These are phyloP conservation scores for Kuraishia floccosa DNA, from an alignment of 805 yeast genomes.

Conservation along the genomic window DNA sequence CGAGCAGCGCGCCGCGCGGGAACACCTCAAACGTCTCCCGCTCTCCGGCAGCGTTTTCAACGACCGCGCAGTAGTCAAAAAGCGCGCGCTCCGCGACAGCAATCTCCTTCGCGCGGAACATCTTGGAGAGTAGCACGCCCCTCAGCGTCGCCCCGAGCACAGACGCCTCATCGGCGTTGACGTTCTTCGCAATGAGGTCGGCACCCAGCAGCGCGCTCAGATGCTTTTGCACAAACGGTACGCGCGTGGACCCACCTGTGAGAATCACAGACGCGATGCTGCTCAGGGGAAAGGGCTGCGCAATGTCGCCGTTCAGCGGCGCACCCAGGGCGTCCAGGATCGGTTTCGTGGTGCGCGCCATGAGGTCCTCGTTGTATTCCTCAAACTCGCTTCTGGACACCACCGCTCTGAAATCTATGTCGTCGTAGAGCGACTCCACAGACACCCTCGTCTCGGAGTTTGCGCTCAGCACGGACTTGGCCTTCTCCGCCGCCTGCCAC, in stretches of 20 bases:
- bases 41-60: conserved; percentile 19
- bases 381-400: conserved; percentile 83
- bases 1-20: conserved; percentile 30
- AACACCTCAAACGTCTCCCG: conserved; percentile 25
- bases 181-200: conserved; percentile 61
- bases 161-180: conserved; percentile 93
- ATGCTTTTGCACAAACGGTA: conserved; percentile 72
- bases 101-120: conserved; percentile 54
- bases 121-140: conserved; percentile 64
- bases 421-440: conserved; percentile 65
- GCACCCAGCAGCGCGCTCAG: conserved; percentile 44
- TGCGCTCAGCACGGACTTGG: conserved; percentile 79
- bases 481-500: conserved; percentile 79
- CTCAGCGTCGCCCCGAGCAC: conserved; percentile 83
- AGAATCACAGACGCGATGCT: conserved; percentile 49
- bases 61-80: conserved; percentile 38
- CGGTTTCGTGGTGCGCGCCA: conserved; percentile 40
- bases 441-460: conserved; percentile 70
- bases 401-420: conserved; percentile 56
- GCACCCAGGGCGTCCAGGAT: conserved; percentile 35
- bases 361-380: conserved; percentile 30
- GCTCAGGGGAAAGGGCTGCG: conserved; percentile 7
- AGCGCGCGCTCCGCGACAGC: conserved; percentile 44
- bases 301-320: conserved; percentile 14
- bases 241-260: conserved; percentile 86